A percentile compares a stretch with the other conserved stretches of the same genome.
phyloP scores from a whole-genome alignment of 495 filamentous ascomycete genomes.

The Aspergillus avenaceus region DNA sequence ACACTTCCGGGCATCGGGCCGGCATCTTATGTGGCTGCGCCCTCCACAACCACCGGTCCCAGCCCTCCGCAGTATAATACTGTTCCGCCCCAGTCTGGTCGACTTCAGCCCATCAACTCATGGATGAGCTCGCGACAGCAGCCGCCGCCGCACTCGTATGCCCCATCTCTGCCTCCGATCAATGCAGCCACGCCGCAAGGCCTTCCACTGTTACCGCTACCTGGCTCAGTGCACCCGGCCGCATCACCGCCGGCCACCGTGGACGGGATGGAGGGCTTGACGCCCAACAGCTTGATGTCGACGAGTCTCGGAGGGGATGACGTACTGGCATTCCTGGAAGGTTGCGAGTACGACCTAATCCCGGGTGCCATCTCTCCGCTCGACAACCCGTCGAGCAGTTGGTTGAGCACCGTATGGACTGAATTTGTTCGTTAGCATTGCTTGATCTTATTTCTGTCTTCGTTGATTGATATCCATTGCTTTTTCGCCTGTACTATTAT shows the following conservation, averaged over 20 bases:
- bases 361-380: constrained; percentile 28
- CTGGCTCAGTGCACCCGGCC: constrained; percentile 29
- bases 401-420: constrained; percentile 41
- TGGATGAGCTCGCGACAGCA: constrained; percentile 35
- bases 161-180: constrained; percentile 40
- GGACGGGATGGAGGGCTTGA: constrained; percentile 24
- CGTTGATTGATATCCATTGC: constrained; percentile 1
- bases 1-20: constrained; percentile 32
- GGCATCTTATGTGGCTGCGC: constrained; percentile 10
- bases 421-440: constrained; percentile 25
- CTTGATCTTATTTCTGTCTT: constrained; percentile 3
- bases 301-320: constrained; percentile 45
- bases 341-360: constrained; percentile 38
- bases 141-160: constrained; percentile 34
- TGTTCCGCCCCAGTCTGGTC: constrained; percentile 24
- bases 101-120: constrained; percentile 39
- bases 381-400: constrained; percentile 34
- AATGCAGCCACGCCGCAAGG: constrained; percentile 27
- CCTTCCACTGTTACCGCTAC: constrained; percentile 32
- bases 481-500: constrained; percentile 19
- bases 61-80: constrained; percentile 29
- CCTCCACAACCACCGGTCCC: constrained; percentile 24
- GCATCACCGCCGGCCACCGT: constrained; percentile 37
- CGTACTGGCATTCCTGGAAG: constrained; percentile 44
- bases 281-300: constrained; percentile 27